These are phyloP conservation scores for Aspergillus glaucus DNA, from an alignment of 2,329 filamentous ascomycete species.

Conservation along the genomic window DNA sequence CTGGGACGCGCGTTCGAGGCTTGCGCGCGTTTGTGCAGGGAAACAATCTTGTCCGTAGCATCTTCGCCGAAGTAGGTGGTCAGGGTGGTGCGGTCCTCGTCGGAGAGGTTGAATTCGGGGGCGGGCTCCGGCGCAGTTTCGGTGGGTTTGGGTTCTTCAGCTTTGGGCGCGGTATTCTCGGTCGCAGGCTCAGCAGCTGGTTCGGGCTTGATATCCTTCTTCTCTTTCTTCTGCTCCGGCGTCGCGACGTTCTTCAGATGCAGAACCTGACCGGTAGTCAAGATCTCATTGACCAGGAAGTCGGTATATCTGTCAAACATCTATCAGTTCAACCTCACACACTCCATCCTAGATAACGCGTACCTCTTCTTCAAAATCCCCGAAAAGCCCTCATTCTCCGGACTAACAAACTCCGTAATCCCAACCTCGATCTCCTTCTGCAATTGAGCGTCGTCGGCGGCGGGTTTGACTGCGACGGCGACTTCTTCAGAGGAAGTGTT, in stretches of 20 bases:
- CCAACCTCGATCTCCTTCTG: constrained; percentile 47
- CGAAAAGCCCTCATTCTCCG: constrained; percentile 52
- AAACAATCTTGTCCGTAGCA: constrained; percentile 45
- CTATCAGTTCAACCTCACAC: neutral
- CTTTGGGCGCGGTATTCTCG: constrained; percentile 6
- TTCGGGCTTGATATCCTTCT: constrained; percentile 5
- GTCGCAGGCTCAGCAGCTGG: constrained; percentile 11
- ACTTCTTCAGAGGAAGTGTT: constrained; percentile 9
- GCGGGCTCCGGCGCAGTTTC: constrained; percentile 4
- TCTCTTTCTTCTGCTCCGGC: constrained; percentile 14
- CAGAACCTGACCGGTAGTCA: constrained; percentile 66
- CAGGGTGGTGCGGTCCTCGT: constrained; percentile 42
- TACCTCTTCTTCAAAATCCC: constrained; percentile 64
- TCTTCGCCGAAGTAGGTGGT: constrained; percentile 47
- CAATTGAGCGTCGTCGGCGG: constrained; percentile 24
- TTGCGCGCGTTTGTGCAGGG: constrained; percentile 51
- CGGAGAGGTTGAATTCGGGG: constrained; percentile 29
- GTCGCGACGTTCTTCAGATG: constrained; percentile 55
- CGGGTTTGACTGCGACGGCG: constrained; percentile 10
- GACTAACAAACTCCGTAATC: constrained; percentile 58
- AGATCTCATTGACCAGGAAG: constrained; percentile 87
- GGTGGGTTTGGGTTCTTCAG: constrained; percentile 7
- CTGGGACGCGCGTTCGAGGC: constrained; percentile 48
- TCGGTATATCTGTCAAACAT: constrained; percentile 64
- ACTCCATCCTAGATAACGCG: neutral